Conservation (phyloP, 768 basidiomycete genomes). For the Termitomyces sp. region DNA sequence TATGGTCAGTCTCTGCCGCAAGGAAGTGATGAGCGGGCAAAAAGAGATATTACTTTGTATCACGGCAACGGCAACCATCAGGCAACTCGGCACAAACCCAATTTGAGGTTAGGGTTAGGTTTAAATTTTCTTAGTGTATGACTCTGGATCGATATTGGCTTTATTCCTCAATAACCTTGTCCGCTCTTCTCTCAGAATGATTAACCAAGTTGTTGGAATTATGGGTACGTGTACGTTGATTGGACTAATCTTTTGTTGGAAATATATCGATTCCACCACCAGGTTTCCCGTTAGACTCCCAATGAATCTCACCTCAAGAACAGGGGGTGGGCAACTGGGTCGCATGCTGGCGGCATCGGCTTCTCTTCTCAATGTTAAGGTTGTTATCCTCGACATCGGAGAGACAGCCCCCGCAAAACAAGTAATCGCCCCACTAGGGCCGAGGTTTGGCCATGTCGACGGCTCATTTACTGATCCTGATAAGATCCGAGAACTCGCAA, state of each 20-base stretch:
- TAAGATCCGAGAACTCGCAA: constrained; percentile 76
- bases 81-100: neutral
- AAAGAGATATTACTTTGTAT: no score
- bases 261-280: neutral
- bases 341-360: constrained; percentile 94
- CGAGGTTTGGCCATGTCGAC: constrained; percentile 63
- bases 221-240: constrained; percentile 41
- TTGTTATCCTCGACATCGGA: constrained; percentile 83
- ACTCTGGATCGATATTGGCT: no score
- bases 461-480: constrained; percentile 81
- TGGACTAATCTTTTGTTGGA: neutral
- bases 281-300: neutral
- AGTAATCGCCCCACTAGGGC: constrained; percentile 50
- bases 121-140: neutral
- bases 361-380: constrained; percentile 76
- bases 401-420: constrained; percentile 87
- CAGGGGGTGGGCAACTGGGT: constrained; percentile 95
- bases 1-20: no score
- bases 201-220: constrained; percentile 42
- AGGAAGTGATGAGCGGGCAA: no score
- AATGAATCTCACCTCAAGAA: constrained; percentile 12
- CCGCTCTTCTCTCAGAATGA: constrained; percentile 22
- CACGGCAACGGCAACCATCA: no score
- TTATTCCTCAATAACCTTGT: neutral
- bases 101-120: neutral